A percentile compares a stretch with the other conserved stretches of the same genome.
Conservation (phyloP, 2,329 filamentous ascomycete genomes). For the Aspergillus fischeri region DNA sequence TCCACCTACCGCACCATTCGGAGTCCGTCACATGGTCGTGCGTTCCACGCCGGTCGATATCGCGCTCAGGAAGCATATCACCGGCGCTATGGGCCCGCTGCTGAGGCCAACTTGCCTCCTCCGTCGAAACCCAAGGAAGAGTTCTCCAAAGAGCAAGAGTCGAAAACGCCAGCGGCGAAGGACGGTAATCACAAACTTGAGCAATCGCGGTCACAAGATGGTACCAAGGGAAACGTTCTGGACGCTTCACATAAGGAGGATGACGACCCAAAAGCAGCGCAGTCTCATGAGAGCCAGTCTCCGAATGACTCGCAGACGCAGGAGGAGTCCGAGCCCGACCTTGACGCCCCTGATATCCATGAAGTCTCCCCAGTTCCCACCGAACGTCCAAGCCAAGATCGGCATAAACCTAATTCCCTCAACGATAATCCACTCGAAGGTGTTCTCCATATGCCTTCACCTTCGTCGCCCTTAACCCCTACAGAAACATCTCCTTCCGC, state of each 20-base stretch:
- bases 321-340: constrained; percentile 16
- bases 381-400: constrained; percentile 12
- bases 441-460: constrained; percentile 41
- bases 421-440: constrained; percentile 33
- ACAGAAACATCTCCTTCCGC: constrained; percentile 24
- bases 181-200: constrained; percentile 8
- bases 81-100: constrained; percentile 45
- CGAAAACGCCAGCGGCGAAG: constrained; percentile 8
- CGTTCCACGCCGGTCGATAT: constrained; percentile 35
- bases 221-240: constrained; percentile 2
- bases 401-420: background rate
- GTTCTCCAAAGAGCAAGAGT: constrained; percentile 12
- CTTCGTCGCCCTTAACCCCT: constrained; percentile 31
- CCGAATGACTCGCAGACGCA: constrained; percentile 18
- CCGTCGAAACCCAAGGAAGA: constrained; percentile 29
- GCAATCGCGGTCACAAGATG: constrained; percentile 12
- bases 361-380: constrained; percentile 10
- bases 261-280: constrained; percentile 11
- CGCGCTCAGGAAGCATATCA: constrained; percentile 38
- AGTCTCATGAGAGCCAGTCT: constrained; percentile 11
- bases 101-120: constrained; percentile 39
- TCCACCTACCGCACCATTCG: constrained; percentile 42
- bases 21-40: constrained; percentile 24
- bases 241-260: constrained; percentile 9
- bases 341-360: constrained; percentile 13